A percentile compares a stretch with the other conserved stretches of the same genome.
Evolutionary conservation across 2,329 filamentous ascomycete genomes (phyloP).

Genomic region (Talaromyces atroroseus): DNA sequence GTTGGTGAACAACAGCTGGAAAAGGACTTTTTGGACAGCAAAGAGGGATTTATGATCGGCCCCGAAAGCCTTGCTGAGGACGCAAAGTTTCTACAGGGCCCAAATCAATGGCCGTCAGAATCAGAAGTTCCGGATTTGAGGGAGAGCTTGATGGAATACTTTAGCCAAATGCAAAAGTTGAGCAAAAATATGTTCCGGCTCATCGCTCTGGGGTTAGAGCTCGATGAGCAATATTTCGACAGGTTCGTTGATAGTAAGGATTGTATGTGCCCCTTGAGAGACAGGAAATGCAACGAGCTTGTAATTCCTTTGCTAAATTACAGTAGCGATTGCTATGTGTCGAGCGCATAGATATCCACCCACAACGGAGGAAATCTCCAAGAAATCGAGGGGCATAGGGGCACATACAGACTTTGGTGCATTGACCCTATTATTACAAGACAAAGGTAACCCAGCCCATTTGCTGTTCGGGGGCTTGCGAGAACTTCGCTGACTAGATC

Average conservation of each 20-base stretch:
- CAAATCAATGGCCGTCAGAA: slow-evolving; percentile 12
- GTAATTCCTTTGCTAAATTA: neutral
- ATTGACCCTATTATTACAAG: slow-evolving; percentile 53
- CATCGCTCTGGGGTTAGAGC: slow-evolving; percentile 8
- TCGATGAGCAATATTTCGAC: slow-evolving; percentile 13
- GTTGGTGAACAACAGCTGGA: slow-evolving; percentile 1
- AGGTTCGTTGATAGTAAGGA: slow-evolving; percentile 11
- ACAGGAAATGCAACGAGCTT: neutral
- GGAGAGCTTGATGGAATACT: slow-evolving; percentile 12
- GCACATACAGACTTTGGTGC: slow-evolving; percentile 54
- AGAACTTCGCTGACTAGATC: slow-evolving; percentile 7
- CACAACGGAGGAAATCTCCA: slow-evolving; percentile 27
- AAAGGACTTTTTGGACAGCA: slow-evolving; percentile 12
- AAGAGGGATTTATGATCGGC: slow-evolving; percentile 19
- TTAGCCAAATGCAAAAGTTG: slow-evolving; percentile 5
- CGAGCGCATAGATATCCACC: slow-evolving; percentile 37
- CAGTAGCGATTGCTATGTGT: neutral
- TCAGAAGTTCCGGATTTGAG: slow-evolving; percentile 2
- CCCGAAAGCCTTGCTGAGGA: neutral
- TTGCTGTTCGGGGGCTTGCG: slow-evolving; percentile 15
- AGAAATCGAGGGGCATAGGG: slow-evolving; percentile 35
- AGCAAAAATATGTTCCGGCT: slow-evolving; percentile 12
- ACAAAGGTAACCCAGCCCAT: slow-evolving; percentile 25
- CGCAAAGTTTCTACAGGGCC: slow-evolving; percentile 13
- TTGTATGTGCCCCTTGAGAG: slow-evolving; percentile 6